Base-by-base conservation (phyloP, 257 asterid genomes). In the Plantago ovata region DNA sequence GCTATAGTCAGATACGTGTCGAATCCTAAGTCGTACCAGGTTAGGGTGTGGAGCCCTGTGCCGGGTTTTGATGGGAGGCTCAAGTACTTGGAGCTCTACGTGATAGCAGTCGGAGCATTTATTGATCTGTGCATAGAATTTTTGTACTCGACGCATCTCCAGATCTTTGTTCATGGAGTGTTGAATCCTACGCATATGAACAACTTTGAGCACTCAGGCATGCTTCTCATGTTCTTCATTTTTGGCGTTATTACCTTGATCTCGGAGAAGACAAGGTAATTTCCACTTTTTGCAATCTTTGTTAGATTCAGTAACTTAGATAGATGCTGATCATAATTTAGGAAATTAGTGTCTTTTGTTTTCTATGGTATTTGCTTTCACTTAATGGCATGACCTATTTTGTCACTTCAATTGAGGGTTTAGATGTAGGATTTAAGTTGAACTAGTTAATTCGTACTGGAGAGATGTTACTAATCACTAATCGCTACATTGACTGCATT, bases 141-240 rank as follows among this genome's bases (percentile, higher is more conserved):
- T 57, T 62, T 93, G 28, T 89, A 81, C 56, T 68, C 97, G 1
- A 89, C 99, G 6, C 99, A 93, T 74, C 92, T 89, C 73, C 83
- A 67, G 80, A 82, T 88, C 73, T 10, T 93, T 33, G 96, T 77
- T 69, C 14, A 84, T 75, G 97, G 97, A 38, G 75, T 77, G 38
- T 64, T 93, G 85, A 89, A 89, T 76, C 97, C 97, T 23, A 24
- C 72, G 45, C 99, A 89, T 58, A 84, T 89, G 96, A 93, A 93
- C 71, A 79, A 93, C 70, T 93, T 93, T 52, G 99, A 93, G 82
- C 99, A 93, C 72, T 78, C 95, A 1, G 99, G 99, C 9, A 93
- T 93, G 97, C 85, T 93, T 53, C 87, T 93, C 67, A 86, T 89
- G 99, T 93, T 89, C 89, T 81, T 89, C 78, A 56, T 84, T 71